Conservation (phyloP, 352 stramenopile genomes). For the Globisporangium canariense region DNA sequence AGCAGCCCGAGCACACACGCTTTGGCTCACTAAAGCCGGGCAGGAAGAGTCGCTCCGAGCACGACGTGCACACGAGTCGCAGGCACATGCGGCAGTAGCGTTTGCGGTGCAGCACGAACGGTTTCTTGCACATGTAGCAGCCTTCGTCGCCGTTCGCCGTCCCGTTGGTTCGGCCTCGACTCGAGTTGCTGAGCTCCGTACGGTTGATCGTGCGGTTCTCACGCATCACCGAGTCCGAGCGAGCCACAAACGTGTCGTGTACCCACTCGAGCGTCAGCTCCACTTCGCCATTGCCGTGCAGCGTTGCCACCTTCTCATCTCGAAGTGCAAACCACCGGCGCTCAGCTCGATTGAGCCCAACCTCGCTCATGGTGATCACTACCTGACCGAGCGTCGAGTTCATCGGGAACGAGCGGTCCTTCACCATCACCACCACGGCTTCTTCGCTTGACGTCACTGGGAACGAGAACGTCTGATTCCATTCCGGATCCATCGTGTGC, state of each 20-base stretch:
- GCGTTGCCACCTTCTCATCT: slow-evolving; percentile 57
- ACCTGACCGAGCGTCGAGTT: slow-evolving; percentile 76
- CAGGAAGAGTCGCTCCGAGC: slow-evolving; percentile 82
- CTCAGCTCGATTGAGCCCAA: slow-evolving; percentile 75
- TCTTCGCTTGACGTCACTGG: slow-evolving; percentile 76
- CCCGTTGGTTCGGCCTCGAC: slow-evolving; percentile 16
- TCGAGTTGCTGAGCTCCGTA: slow-evolving; percentile 12
- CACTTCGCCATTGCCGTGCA: slow-evolving; percentile 80
- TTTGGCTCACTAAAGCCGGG: slow-evolving; percentile 86
- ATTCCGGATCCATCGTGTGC: slow-evolving; percentile 88
- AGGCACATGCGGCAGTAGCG: slow-evolving; percentile 87
- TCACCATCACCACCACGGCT: slow-evolving; percentile 62
- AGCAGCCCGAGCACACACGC: slow-evolving; percentile 81
- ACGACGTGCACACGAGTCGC: slow-evolving; percentile 78
- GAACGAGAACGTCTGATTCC: slow-evolving; percentile 89
- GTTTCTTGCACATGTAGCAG: slow-evolving; percentile 83
- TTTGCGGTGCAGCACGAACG: slow-evolving; percentile 75
- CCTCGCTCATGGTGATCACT: slow-evolving; percentile 71
- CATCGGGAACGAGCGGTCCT: slow-evolving; percentile 73
- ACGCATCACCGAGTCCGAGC: slow-evolving; percentile 82
- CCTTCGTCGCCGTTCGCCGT: slow-evolving; percentile 37
- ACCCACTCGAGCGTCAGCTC: slow-evolving; percentile 89
- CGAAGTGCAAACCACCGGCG: slow-evolving; percentile 78
- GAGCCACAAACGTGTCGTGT: slow-evolving; percentile 86
- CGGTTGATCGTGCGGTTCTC: slow-evolving; percentile 45